These are phyloP conservation scores for Leccinum subtestaceum DNA, from an alignment of 768 basidiomycete species.

Conservation along the genomic window DNA sequence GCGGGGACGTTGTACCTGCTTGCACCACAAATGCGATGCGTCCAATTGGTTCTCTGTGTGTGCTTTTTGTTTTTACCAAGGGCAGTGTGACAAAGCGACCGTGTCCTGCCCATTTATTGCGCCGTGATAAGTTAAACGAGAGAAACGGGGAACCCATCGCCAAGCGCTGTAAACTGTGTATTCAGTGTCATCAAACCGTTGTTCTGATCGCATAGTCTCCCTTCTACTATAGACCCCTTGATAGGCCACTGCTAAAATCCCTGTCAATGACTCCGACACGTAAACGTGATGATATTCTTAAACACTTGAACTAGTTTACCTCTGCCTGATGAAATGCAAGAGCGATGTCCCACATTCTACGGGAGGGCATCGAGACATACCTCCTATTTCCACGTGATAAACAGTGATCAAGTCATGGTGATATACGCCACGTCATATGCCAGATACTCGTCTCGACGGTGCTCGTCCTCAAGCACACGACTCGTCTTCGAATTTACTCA, in stretches of 20 bases:
- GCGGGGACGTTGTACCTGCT: not conserved
- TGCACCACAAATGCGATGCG: too few relatives aligned
- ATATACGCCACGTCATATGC: not conserved
- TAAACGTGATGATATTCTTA: not conserved
- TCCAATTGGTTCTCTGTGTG: not conserved
- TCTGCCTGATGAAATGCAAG: not conserved
- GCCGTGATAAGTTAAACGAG: not conserved
- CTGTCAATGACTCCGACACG: not conserved
- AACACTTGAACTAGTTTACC: not conserved
- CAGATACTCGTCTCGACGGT: not conserved
- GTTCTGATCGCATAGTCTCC: not conserved
- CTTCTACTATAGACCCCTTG: not conserved
- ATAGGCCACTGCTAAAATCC: slow-evolving; percentile 13
- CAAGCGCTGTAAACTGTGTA: not conserved
- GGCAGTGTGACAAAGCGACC: not conserved
- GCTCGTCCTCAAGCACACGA: not conserved
- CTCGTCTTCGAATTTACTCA: not conserved
- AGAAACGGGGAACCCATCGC: not conserved
- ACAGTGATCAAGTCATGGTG: not conserved
- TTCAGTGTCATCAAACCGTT: not conserved
- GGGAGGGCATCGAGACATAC: not conserved
- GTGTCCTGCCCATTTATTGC: not conserved
- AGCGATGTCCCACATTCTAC: too few relatives aligned
- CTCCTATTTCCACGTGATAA: not conserved
- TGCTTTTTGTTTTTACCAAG: not conserved